Evolutionary conservation across 106 monocot species (phyloP).

Genomic region (Dactylorhiza incarnata): DNA sequence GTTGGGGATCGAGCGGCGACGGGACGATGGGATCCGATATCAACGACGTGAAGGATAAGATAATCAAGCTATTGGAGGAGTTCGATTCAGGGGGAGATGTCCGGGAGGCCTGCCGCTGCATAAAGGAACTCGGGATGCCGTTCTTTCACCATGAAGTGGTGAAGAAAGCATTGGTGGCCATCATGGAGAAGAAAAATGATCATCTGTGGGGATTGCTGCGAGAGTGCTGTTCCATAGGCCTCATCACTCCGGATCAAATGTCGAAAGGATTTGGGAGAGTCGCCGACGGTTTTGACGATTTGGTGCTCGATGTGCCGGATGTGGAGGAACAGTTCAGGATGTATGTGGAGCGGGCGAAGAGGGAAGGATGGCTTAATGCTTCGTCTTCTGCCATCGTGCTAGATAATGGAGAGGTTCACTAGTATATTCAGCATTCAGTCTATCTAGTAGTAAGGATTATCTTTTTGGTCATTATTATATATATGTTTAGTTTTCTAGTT

Average conservation of each 20-base stretch:
- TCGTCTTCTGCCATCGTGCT: slow-evolving; percentile 18
- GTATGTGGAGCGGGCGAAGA: slow-evolving; percentile 43
- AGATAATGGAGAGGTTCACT: not conserved
- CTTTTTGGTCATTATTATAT: no score
- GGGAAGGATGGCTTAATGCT: slow-evolving; percentile 45
- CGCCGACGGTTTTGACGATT: slow-evolving; percentile 50
- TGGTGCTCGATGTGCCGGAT: slow-evolving; percentile 58
- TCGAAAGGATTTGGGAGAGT: slow-evolving; percentile 66
- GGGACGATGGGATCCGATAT: slow-evolving; percentile 61
- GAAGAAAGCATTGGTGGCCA: slow-evolving; percentile 57
- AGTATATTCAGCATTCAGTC: no score
- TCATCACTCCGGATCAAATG: slow-evolving; percentile 71
- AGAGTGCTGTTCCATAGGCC: slow-evolving; percentile 31
- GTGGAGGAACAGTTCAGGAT: slow-evolving; percentile 32
- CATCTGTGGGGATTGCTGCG: slow-evolving; percentile 40
- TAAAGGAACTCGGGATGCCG: slow-evolving; percentile 76
- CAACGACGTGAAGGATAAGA: slow-evolving; percentile 73
- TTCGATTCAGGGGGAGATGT: slow-evolving; percentile 61
- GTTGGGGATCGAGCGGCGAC: slow-evolving; percentile 69
- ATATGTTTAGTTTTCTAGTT: no score
- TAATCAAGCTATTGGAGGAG: slow-evolving; percentile 57
- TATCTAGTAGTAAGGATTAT: no score
- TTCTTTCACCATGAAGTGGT: slow-evolving; percentile 88
- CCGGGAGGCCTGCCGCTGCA: slow-evolving; percentile 67
- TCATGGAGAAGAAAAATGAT: slow-evolving; percentile 65